Evolutionary conservation across 2,329 filamentous ascomycete genomes (phyloP), one percentile per base, ranked within the genome.

Genomic region (Torrubiellomyces zombiae): DNA sequence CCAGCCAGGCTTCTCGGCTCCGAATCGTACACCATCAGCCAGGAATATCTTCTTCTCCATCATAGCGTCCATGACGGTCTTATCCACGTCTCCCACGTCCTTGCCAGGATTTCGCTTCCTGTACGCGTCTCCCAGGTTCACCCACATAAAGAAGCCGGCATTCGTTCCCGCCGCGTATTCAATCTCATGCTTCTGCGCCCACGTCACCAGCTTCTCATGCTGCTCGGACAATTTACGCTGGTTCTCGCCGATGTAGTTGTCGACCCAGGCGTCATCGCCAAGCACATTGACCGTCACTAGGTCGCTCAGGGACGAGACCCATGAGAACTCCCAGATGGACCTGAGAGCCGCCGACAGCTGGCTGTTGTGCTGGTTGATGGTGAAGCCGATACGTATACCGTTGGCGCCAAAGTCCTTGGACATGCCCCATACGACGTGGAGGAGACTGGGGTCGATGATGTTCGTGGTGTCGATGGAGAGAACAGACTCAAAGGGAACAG

Each of bases 391-490:
- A 1, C 65, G 55, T 6, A 69, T 42, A 1, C 67, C 67, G 20
- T 66, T 67, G 12, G 60, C 58, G 14, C 62, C 60, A 40, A 71
- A 72, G 39, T 68, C 64, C 35, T 63, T 58, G 25, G 45, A 51
- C 35, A 54, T 47, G 14, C 53, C 50, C 42, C 58, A 55, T 13
- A 65, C 40, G 2, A 66, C 55, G 38, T 73, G 67, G 0, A 72
- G 47, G 2, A 57, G 49, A 6, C 39, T 32, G 1, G 55, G 47
- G 28, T 69, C 55, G 16, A 71, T 63, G 16, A 63, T 34, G 0
- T 44, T 54, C 0, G 36, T 29, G 0, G 47, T 38, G 13, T 60
- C 47, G 11, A 67, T 54, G 0, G 58, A 49, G 3, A 65, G 42
- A 1, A 45, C 42, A 0, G 61, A 67, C 7, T 50, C 49, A 30